Percentiles rank a stretch among this genome's conserved stretches.
Evolutionary conservation across 1,284 basidiomycete genomes (phyloP).

Genomic region (Ceratorhiza oryzae-sativae): DNA sequence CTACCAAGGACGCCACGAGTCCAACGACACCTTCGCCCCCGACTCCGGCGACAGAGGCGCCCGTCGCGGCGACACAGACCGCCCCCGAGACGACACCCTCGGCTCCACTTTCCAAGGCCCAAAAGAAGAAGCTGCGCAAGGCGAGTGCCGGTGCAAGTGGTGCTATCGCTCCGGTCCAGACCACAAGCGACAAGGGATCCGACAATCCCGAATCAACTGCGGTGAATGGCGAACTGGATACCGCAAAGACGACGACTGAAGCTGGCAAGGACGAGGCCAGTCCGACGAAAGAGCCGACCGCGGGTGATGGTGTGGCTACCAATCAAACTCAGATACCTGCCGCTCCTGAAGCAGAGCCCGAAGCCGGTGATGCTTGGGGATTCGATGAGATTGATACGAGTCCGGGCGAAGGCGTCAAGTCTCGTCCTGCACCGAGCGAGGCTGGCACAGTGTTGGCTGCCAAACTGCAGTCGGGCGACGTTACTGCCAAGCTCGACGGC

Average conservation of each 20-base stretch:
- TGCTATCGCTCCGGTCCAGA: not conserved
- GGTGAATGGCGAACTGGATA: not conserved
- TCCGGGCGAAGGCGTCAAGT: not conserved
- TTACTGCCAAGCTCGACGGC: not conserved
- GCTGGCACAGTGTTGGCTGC: not conserved
- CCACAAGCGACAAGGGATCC: not conserved
- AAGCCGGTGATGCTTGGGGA: conserved; percentile 16
- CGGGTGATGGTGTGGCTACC: not conserved
- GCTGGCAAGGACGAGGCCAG: not conserved
- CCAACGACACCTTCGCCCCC: not conserved
- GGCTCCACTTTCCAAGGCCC: conserved; percentile 3
- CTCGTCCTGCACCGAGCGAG: not conserved
- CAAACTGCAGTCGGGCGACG: not conserved
- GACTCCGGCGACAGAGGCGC: not conserved
- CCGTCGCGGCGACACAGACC: not conserved
- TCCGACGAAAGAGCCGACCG: not conserved
- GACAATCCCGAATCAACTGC: conserved; percentile 16
- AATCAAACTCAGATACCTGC: not conserved
- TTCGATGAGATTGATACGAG: not conserved
- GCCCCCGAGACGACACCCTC: not conserved
- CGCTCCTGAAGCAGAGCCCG: not conserved
- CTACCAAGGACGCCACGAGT: not conserved
- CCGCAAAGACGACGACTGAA: not conserved
- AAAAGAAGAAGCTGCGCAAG: conserved; percentile 29
- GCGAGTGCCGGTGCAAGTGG: not conserved